A percentile compares a stretch with the other conserved stretches of the same genome.
Evolutionary conservation across 257 asterid genomes (phyloP).

Genomic region (Rauvolfia tetraphylla): DNA sequence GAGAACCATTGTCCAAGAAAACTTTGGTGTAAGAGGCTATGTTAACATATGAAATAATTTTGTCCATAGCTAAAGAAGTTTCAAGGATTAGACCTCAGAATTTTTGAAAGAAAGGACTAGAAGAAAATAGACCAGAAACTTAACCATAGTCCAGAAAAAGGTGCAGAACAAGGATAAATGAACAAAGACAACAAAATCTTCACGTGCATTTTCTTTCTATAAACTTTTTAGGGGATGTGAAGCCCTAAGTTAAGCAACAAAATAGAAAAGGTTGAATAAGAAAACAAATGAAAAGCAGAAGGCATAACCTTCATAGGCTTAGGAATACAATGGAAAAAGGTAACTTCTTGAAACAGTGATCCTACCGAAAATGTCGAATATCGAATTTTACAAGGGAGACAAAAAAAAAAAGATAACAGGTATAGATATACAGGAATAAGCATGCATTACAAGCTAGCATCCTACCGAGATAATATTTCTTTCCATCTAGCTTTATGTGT

Average conservation of each 20-base stretch:
- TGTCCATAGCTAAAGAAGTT: no score
- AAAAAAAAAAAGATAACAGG: neutral
- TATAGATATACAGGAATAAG: neutral
- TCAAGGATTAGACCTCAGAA: neutral
- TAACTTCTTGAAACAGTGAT: neutral
- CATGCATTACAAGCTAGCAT: neutral
- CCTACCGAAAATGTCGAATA: neutral
- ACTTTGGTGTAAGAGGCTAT: neutral
- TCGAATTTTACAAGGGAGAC: neutral
- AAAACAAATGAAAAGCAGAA: neutral
- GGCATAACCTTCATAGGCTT: neutral
- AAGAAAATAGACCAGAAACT: neutral
- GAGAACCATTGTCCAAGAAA: conserved; percentile 5
- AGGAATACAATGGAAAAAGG: neutral
- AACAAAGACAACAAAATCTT: neutral
- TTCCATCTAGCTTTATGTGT: neutral
- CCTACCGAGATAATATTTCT: neutral
- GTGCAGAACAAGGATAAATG: neutral
- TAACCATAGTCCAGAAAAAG: neutral
- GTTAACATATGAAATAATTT: neutral
- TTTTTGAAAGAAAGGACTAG: neutral
- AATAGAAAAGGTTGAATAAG: neutral
- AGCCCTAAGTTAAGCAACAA: neutral
- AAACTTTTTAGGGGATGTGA: neutral
- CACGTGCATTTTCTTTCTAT: neutral